Evolutionary conservation across 2,329 filamentous ascomycete species (phyloP), one percentile per base, ranked within the genome.

Genomic region (Diplodia seriata): DNA sequence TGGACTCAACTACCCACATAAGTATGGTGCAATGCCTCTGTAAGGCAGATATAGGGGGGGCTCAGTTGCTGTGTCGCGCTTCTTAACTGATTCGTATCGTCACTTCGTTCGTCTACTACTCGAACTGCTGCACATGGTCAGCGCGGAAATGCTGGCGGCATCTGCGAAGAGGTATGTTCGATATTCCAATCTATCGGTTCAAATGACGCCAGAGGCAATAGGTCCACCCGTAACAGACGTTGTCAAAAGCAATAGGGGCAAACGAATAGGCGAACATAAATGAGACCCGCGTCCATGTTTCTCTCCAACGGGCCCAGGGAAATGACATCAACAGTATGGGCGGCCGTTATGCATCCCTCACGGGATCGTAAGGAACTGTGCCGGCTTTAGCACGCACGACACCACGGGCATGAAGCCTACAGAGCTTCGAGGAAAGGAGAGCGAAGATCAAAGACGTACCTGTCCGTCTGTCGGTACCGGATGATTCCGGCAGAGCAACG

Each of bases 321-420:
- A 53, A 31, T 8, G 5, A 29, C 23, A n/a, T 29, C 23, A 55
- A 36, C 26, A 29, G 9, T 12, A 5, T 11, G 11, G 26, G 18
- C n/a, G 53, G 15, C 29, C 14, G n/a, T 36, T 26, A 55, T 33
- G 26, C 29, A n/a, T 55, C 53, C n/a, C 53, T 31, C 18, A 55
- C n/a, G 18, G 53, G 53, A 36, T 55, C 53, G 31, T 55, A 55
- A 12, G 53, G 53, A 36, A 36, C 53, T 55, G 7, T 18, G 31
- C 18, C 7, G 29, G 20, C 5, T 20, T 55, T 33, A 55, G 53
- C 14, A 55, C 53, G 53, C 53, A 55, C 31, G 9, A 31, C 14
- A 47, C 3, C 18, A 20, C 8, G 7, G 18, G 43, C 18, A 20
- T n/a, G 9, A 20, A 47, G 43, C 8, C 18, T 3, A 4, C 43